Conservation (phyloP, 2,329 filamentous ascomycete genomes). For the Pseudogymnoascus pannorum region DNA sequence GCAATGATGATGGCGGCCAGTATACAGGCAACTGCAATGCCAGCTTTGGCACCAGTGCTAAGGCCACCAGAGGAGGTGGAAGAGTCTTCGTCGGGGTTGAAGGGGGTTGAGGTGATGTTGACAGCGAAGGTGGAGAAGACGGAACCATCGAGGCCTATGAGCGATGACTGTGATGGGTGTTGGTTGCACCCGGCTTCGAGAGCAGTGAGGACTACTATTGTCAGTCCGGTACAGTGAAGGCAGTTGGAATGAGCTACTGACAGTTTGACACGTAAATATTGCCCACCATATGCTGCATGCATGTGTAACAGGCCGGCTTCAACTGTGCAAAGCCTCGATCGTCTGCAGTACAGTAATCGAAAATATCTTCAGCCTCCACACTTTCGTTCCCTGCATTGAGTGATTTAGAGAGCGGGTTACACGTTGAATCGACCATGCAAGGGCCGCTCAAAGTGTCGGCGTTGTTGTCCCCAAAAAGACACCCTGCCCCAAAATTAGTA, state of each 20-base stretch:
- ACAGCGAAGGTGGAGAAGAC: constrained; percentile 22
- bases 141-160: constrained; percentile 22
- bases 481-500: neutral
- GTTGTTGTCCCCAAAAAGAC: neutral
- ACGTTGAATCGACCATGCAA: constrained; percentile 6
- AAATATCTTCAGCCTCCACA: neutral
- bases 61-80: constrained; percentile 12
- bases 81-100: constrained; percentile 24
- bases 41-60: constrained; percentile 19
- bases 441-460: neutral
- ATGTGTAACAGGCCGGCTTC: neutral
- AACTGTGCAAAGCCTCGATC: neutral
- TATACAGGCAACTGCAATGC: constrained; percentile 19
- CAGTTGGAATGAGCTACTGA: neutral
- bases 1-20: constrained; percentile 15
- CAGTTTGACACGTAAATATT: neutral
- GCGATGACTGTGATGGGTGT: constrained; percentile 31
- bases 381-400: constrained; percentile 1
- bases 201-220: constrained; percentile 38
- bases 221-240: neutral
- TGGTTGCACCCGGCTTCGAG: constrained; percentile 51
- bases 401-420: neutral
- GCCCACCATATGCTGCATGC: neutral
- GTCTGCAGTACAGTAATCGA: neutral
- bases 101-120: constrained; percentile 31